A percentile compares a stretch with the other conserved stretches of the same genome.
phyloP scores from a whole-genome alignment of 2,329 filamentous ascomycete species.

The Calonectria leucothoes region DNA sequence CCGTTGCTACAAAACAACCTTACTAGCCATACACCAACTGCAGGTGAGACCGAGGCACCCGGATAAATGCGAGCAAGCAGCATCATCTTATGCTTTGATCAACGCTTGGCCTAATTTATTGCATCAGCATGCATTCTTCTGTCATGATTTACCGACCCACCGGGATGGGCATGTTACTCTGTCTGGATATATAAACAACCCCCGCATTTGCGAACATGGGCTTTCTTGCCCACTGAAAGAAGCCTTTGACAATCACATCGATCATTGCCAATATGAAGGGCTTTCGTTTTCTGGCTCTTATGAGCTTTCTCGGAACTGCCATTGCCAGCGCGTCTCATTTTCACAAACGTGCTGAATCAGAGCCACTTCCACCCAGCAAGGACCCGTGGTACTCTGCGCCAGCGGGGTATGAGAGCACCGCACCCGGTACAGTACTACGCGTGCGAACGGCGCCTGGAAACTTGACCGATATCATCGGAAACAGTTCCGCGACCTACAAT shows the following conservation, averaged over 20 bases:
- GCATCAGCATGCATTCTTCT: not conserved
- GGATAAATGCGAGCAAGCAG: not conserved
- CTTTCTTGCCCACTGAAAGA: too few relatives aligned
- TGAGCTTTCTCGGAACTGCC: not conserved
- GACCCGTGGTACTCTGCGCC: conserved; percentile 42
- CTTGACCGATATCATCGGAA: conserved; percentile 30
- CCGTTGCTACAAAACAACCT: not conserved
- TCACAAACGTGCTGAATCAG: not conserved
- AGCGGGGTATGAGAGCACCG: conserved; percentile 26
- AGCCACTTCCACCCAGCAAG: conserved; percentile 30
- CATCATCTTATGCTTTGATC: not conserved
- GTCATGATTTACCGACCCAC: not conserved
- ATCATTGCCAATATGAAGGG: not conserved
- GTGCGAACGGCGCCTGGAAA: conserved; percentile 37
- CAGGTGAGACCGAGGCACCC: not conserved
- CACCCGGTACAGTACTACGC: conserved; percentile 37
- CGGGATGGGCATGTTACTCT: not conserved
- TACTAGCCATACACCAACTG: not conserved
- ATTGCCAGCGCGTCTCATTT: not conserved
- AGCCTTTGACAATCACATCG: too few relatives aligned
- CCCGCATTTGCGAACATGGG: not conserved
- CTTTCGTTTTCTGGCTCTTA: not conserved
- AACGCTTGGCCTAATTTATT: not conserved
- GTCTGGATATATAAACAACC: not conserved
- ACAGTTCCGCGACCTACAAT: conserved; percentile 36